Conservation (phyloP, 129 eudicot genomes). For the Chrysanthemum seticuspe region DNA sequence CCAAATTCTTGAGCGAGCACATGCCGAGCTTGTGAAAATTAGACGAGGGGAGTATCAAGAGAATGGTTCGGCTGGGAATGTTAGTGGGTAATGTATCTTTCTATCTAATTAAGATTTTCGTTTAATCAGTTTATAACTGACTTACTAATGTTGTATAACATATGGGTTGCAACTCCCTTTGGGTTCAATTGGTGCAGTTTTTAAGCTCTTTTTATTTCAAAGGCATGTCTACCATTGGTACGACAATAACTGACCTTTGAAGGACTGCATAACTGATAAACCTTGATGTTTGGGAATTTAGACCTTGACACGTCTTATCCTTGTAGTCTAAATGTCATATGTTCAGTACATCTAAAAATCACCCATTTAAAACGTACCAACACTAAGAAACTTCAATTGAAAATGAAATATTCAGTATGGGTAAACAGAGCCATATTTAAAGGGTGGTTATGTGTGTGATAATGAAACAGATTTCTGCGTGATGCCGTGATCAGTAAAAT, state of each 20-base stretch:
- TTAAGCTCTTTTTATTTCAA: neutral
- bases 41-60: slow-evolving; percentile 54
- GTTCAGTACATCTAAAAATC: too few species aligned
- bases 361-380: neutral
- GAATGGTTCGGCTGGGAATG: slow-evolving; percentile 49
- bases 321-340: too few species aligned
- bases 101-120: slow-evolving; percentile 1
- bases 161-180: slow-evolving; percentile 11
- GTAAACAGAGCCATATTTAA: neutral
- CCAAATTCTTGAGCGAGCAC: slow-evolving; percentile 65
- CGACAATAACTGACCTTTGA: too few species aligned
- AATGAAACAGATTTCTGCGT: too few species aligned
- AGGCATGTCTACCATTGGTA: neutral
- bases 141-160: slow-evolving; percentile 35
- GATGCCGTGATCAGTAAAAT: too few species aligned
- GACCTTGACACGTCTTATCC: neutral
- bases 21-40: slow-evolving; percentile 57
- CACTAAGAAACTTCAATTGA: neutral
- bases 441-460: neutral
- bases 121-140: slow-evolving; percentile 4
- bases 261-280: neutral
- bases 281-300: neutral
- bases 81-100: slow-evolving; percentile 34
- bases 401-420: neutral
- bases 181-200: slow-evolving; percentile 19